Conservation (phyloP, 2,329 filamentous ascomycete species). For the Endocalyx cinctus region DNA sequence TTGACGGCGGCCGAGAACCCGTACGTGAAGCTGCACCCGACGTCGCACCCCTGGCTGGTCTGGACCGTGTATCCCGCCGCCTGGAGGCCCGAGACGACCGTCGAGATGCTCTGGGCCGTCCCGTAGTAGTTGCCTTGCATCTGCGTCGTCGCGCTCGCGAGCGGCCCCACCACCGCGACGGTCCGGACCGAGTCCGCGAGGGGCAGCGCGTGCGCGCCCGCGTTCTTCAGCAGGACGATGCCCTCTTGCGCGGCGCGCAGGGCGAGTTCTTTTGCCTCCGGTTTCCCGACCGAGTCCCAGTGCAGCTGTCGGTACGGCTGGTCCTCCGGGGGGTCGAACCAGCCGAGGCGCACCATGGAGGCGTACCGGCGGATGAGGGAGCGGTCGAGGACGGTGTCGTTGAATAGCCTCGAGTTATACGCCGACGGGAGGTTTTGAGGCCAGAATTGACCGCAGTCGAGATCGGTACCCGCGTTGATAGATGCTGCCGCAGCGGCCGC, state of each 20-base stretch:
- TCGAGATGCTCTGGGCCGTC: slow-evolving; percentile 21
- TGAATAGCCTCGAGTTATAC: slow-evolving; percentile 32
- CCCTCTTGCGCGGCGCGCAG: slow-evolving; percentile 47
- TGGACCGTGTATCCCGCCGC: slow-evolving; percentile 18
- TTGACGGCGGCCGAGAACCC: slow-evolving; percentile 28
- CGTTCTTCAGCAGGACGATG: slow-evolving; percentile 50
- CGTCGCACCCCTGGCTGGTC: slow-evolving; percentile 16
- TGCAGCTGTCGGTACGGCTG: slow-evolving; percentile 46
- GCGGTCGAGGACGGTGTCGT: slow-evolving; percentile 40
- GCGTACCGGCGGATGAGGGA: slow-evolving; percentile 49
- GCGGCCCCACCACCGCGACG: slow-evolving; percentile 54
- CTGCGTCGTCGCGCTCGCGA: slow-evolving; percentile 52
- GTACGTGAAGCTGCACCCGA: slow-evolving; percentile 27
- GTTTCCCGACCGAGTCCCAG: slow-evolving; percentile 52
- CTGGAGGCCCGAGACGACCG: slow-evolving; percentile 18
- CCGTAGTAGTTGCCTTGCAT: slow-evolving; percentile 51
- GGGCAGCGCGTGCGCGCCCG: slow-evolving; percentile 44
- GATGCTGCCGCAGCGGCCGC: slow-evolving; percentile 29
- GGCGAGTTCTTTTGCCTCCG: slow-evolving; percentile 50
- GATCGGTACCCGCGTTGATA: slow-evolving; percentile 34
- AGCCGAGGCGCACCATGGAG: slow-evolving; percentile 50
- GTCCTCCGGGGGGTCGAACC: slow-evolving; percentile 47
- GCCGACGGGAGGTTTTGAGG: slow-evolving; percentile 23
- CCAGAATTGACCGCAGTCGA: slow-evolving; percentile 26
- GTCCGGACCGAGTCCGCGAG: slow-evolving; percentile 41